Percentiles rank a stretch among this genome's conserved stretches.
phyloP scores from a whole-genome alignment of 495 filamentous ascomycete genomes.

The Penicillium paxilli region DNA sequence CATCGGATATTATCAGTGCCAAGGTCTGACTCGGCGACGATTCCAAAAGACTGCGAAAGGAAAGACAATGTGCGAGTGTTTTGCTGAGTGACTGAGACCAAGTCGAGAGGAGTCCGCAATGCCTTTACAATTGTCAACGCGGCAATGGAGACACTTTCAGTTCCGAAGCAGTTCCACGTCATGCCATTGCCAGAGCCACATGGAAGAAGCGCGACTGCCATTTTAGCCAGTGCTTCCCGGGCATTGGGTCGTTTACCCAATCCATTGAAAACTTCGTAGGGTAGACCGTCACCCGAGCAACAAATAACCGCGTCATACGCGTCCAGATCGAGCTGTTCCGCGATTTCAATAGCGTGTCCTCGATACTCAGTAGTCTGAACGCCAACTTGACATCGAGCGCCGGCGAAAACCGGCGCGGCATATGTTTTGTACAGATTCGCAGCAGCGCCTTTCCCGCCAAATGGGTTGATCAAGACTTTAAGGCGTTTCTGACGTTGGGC shows the following conservation, averaged over 20 bases:
- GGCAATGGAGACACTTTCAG: slow-evolving; percentile 70
- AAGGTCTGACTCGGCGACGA: slow-evolving; percentile 86
- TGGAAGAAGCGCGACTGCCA: slow-evolving; percentile 88
- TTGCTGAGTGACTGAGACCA: slow-evolving; percentile 86
- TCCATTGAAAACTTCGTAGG: slow-evolving; percentile 95
- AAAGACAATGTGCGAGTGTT: slow-evolving; percentile 74
- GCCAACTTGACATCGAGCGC: slow-evolving; percentile 75
- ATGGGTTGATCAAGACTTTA: slow-evolving; percentile 88
- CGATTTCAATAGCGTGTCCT: slow-evolving; percentile 80
- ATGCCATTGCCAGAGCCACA: slow-evolving; percentile 94
- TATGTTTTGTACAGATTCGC: slow-evolving; percentile 70
- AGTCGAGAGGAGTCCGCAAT: slow-evolving; percentile 73
- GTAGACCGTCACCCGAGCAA: slow-evolving; percentile 90
- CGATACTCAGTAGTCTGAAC: slow-evolving; percentile 69
- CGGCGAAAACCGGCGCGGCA: slow-evolving; percentile 80
- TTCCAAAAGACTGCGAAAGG: slow-evolving; percentile 85
- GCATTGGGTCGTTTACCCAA: slow-evolving; percentile 75
- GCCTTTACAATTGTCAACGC: slow-evolving; percentile 85
- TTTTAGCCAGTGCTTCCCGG: slow-evolving; percentile 65
- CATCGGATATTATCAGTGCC: slow-evolving; percentile 88
- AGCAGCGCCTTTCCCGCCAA: slow-evolving; percentile 81
- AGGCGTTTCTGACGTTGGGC: slow-evolving; percentile 70
- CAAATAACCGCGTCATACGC: slow-evolving; percentile 81
- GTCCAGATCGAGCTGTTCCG: slow-evolving; percentile 74
- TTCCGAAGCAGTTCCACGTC: slow-evolving; percentile 86